Conservation (phyloP, 208 protist species). For the Strigomonas culicis region DNA sequence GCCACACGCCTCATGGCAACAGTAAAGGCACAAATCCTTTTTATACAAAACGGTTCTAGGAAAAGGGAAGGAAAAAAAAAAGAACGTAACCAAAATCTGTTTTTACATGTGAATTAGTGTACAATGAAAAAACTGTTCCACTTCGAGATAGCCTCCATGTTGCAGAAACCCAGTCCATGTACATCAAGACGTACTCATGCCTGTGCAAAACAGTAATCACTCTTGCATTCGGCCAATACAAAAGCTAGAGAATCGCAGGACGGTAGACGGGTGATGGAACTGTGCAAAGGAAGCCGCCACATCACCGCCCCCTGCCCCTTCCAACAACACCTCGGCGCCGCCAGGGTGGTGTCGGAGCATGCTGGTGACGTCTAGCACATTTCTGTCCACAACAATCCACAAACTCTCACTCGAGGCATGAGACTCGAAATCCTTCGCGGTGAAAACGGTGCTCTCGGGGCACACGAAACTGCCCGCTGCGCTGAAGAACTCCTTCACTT, state of each 20-base stretch:
- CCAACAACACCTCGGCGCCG: slow-evolving; percentile 40
- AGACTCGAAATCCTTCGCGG: slow-evolving; percentile 38
- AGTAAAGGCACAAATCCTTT: background rate
- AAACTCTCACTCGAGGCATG: slow-evolving; percentile 44
- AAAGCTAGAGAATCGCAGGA: slow-evolving; percentile 44
- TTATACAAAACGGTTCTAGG: background rate
- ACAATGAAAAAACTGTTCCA: no score
- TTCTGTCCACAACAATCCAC: slow-evolving; percentile 71
- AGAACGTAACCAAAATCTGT: slow-evolving; percentile 12
- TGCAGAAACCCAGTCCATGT: no score
- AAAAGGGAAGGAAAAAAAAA: slow-evolving; percentile 11
- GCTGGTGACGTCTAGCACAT: slow-evolving; percentile 66
- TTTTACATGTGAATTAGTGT: background rate
- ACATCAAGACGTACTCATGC: no score
- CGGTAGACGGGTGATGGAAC: slow-evolving; percentile 44
- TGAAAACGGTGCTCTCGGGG: slow-evolving; percentile 38
- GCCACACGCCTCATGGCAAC: background rate
- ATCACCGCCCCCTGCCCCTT: slow-evolving; percentile 56
- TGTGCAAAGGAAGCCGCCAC: slow-evolving; percentile 47
- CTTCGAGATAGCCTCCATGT: no score
- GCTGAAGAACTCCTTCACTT: slow-evolving; percentile 32
- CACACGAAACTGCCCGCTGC: slow-evolving; percentile 36
- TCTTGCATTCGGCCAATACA: slow-evolving; percentile 49
- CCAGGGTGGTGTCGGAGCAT: slow-evolving; percentile 66
- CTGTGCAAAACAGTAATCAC: background rate